These are phyloP conservation scores for Phytophthora sp. DNA, from an alignment of 352 stramenopile genomes.

Conservation along the genomic window DNA sequence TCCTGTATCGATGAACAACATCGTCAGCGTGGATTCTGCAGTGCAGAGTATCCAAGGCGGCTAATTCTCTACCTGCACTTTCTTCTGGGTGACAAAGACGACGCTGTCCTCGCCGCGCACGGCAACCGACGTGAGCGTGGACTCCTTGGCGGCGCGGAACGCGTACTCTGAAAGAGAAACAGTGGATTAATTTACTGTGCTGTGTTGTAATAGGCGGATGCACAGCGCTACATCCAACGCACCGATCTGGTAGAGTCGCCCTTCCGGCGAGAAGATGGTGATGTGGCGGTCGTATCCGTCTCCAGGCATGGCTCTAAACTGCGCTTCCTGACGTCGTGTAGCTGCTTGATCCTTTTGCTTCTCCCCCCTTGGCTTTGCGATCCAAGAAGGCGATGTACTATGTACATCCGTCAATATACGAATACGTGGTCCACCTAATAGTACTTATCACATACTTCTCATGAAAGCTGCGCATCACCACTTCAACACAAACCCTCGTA, in stretches of 20 bases:
- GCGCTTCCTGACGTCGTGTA: not conserved
- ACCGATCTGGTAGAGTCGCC: slow-evolving; percentile 98
- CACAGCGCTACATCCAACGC: slow-evolving; percentile 9
- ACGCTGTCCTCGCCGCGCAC: slow-evolving; percentile 93
- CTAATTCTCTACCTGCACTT: slow-evolving; percentile 93
- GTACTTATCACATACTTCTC: slow-evolving; percentile 3
- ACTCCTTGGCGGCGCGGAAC: slow-evolving; percentile 96
- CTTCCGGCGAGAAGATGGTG: slow-evolving; percentile 99
- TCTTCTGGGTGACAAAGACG: slow-evolving; percentile 99
- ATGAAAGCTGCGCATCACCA: too few relatives aligned
- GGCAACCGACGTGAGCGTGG: slow-evolving; percentile 96
- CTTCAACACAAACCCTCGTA: slow-evolving; percentile 16
- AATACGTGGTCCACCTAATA: not conserved
- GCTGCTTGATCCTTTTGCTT: slow-evolving; percentile 24
- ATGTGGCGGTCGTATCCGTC: slow-evolving; percentile 94
- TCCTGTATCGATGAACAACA: slow-evolving; percentile 55
- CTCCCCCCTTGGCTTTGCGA: slow-evolving; percentile 19
- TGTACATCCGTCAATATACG: slow-evolving; percentile 15
- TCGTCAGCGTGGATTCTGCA: not conserved
- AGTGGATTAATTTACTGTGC: slow-evolving; percentile 72
- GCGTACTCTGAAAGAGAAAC: slow-evolving; percentile 93
- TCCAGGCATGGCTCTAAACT: slow-evolving; percentile 65
- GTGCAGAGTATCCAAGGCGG: too few relatives aligned
- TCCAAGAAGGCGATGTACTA: slow-evolving; percentile 26
- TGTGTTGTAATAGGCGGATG: not conserved